Base-by-base conservation (phyloP, 495 filamentous ascomycete genomes). In the Aspergillus avenaceus region DNA sequence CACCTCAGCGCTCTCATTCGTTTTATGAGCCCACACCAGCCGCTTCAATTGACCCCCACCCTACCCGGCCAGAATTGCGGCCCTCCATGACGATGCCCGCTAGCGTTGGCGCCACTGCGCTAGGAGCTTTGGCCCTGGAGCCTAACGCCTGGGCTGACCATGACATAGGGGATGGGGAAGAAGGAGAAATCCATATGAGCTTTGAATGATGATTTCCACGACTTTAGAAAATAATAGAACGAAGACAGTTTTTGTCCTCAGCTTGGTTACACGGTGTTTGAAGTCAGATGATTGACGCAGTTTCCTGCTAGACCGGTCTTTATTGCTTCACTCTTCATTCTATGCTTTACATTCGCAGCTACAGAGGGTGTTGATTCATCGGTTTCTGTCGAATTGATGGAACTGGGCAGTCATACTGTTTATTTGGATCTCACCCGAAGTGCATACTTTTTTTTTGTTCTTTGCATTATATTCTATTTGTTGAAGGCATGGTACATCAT, bases 131-230 rank as follows among this genome's bases (percentile, higher is more conserved):
- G 65, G 54, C 72, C 31, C 64, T 76, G 26, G 86, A 71, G 55
- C 83, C 74, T 38, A 90, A 96, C 69, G 88, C 89, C 8, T 96
- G 91, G 91, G 85, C 83, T 0, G 88, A 92, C 47, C 80, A 85
- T 40, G 87, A 88, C 19, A 77, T 86, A 41, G 59, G 58, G 41
- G 64, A 74, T 45, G 72, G 69, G 37, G 73, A 65, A 18, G 64
- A 73, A 34, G 78, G 62, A 27, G 78, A 82, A 50, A 71, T 84
- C 31, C 70, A 72, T 27, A 78, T 84, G 77, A 79, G 73, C 12
- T 84, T 84, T 64, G 77, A 76, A 61, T 79, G 64, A 69, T 60
- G 53, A 59, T 36, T 41, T 36, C 47, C 52, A 36, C 22, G 45
- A 47, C 5, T 26, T 21, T 45, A 31, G 22, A 45, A 21, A 4